Evolutionary conservation across 768 basidiomycete species (phyloP).

Genomic region (Russula sp.): DNA sequence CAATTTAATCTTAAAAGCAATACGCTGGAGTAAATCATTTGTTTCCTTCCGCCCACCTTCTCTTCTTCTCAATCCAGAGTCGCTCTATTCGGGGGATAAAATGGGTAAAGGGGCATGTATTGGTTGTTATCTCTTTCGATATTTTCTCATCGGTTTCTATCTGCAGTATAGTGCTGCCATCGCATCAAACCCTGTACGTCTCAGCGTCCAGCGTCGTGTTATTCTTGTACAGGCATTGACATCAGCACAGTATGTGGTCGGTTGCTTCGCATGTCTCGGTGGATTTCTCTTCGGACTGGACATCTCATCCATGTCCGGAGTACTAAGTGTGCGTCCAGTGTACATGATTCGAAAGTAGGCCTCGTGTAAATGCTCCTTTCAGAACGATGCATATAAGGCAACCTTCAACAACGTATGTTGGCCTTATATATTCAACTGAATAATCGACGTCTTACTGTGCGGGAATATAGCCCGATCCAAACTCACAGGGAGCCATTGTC

Average conservation of each 20-base stretch:
- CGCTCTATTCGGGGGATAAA: background rate
- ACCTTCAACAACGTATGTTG: conserved; percentile 34
- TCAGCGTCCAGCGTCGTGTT: background rate
- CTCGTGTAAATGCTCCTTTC: conserved; percentile 6
- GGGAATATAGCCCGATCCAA: conserved; percentile 43
- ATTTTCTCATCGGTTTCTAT: background rate
- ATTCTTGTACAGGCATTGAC: background rate
- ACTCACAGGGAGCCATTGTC: conserved; percentile 69
- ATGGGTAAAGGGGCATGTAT: conserved; percentile 37
- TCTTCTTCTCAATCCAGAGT: background rate
- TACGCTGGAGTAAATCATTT: background rate
- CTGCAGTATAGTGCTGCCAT: conserved; percentile 53
- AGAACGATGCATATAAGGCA: conserved; percentile 39
- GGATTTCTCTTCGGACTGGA: conserved; percentile 78
- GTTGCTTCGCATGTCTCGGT: conserved; percentile 78
- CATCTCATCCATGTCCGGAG: conserved; percentile 80
- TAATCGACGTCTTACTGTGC: background rate
- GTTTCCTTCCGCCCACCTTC: background rate
- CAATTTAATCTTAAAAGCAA: background rate
- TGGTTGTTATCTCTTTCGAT: background rate
- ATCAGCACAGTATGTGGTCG: conserved; percentile 63
- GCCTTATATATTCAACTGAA: background rate
- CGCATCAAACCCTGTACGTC: conserved; percentile 54
- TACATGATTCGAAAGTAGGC: background rate
- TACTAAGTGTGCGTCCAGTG: conserved; percentile 48